These are phyloP conservation scores for Penicillium sp. DNA, from an alignment of 2,329 filamentous ascomycete genomes.

Conservation along the genomic window DNA sequence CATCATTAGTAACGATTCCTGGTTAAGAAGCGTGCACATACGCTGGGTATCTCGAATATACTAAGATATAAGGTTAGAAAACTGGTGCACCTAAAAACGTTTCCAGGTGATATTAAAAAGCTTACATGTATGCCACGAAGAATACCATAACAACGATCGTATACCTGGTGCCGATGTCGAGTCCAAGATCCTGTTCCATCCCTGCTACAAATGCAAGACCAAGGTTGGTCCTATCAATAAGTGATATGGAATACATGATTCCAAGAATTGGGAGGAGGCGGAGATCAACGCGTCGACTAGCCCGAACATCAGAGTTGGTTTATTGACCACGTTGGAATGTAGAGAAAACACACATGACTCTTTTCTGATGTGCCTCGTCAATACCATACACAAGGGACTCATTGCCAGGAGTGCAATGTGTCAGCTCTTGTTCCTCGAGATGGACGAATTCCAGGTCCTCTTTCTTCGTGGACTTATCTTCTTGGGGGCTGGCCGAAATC, in stretches of 20 bases:
- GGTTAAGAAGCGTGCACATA: not conserved
- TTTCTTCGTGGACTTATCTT: not conserved
- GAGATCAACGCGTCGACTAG: constrained; percentile 27
- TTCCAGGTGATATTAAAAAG: not conserved
- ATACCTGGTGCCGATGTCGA: constrained; percentile 26
- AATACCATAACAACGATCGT: constrained; percentile 29
- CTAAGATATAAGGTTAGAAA: not conserved
- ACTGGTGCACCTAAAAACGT: not conserved
- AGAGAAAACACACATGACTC: not conserved
- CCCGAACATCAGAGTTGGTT: too few relatives aligned
- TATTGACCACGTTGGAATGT: not conserved
- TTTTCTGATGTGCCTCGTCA: not conserved
- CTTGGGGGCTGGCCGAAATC: not conserved
- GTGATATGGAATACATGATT: constrained; percentile 38
- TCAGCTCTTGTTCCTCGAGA: not conserved
- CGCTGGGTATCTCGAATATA: constrained; percentile 1
- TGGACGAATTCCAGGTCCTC: not conserved
- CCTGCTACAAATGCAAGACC: constrained; percentile 32
- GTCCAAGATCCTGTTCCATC: constrained; percentile 26
- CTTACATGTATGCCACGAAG: constrained; percentile 28
- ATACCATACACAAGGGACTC: not conserved
- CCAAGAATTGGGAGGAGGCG: constrained; percentile 42
- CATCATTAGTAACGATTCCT: not conserved
- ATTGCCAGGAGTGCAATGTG: not conserved
- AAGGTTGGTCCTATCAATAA: constrained; percentile 41